Base-by-base conservation (phyloP, 2,329 filamentous ascomycete species). In the Penicillium sp. region DNA sequence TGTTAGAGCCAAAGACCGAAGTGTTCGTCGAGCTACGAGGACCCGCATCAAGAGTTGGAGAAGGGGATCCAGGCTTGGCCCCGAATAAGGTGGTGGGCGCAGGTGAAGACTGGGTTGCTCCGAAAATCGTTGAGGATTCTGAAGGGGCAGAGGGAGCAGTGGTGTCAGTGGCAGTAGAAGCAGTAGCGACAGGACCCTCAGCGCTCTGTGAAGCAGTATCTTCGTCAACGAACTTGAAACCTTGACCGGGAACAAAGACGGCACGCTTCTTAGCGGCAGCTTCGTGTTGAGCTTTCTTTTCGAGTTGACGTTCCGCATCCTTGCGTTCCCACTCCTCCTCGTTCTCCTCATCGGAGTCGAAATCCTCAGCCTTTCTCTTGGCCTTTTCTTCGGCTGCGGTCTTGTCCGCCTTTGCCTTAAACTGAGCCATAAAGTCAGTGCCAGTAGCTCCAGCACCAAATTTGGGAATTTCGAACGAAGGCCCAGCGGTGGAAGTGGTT, bases 331-430 rank as follows among this genome's bases (percentile, higher is more conserved):
- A 81, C 43, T 77, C 72, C 27, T 69, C 78, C 58, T 78, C 75
- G 40, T 80, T 76, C 39, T 81, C 78, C 50, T 80, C 77, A 13
- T 80, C 79, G 7, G 78, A 79, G 58, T 81, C 78, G 55, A 77
- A 80, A 19, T 80, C 77, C 47, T 79, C 77, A 3, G 72, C 76
- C 64, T 79, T 80, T 46, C 78, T 75, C 64, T 78, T 78, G 51
- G 70, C 73, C 53, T 75, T 77, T 42, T 76, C 76, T 43, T 75
- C 71, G 41, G 76, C 74, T 44, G 73, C 72, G 30, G 68, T 66
- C 47, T 74, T 69, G 18, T 74, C 71, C 6, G 77, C 69, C 49
- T 68, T 55, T 30, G 68, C 60, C 43, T 71, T 70, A 57, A 80
- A 79, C 7, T 77, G 69, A 16, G 69, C 68, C 48, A 77, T 65